Percentiles rank a stretch among this genome's conserved stretches.
These are phyloP conservation scores for Microcos paniculata DNA, from an alignment of 345 rosid genomes.

Conservation along the genomic window DNA sequence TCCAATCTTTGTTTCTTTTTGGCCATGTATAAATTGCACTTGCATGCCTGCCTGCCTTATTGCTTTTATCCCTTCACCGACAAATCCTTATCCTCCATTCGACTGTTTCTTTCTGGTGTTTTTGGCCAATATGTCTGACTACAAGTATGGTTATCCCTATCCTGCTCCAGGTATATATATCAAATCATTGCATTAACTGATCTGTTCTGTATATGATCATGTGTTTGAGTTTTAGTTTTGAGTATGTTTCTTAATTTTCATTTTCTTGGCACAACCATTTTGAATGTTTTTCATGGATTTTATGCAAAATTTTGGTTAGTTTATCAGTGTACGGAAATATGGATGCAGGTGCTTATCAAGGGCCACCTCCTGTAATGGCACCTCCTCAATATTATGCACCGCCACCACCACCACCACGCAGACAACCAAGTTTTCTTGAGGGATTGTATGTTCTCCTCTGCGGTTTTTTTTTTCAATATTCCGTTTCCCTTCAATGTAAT, in stretches of 20 bases:
- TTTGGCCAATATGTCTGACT: slow-evolving; percentile 29
- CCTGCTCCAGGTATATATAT: slow-evolving; percentile 44
- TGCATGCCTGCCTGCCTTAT: background rate
- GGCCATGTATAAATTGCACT: background rate
- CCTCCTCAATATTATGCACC: slow-evolving; percentile 52
- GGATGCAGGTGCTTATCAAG: slow-evolving; percentile 27
- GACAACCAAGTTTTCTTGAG: slow-evolving; percentile 45
- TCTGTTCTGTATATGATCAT: background rate
- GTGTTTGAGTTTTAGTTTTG: background rate
- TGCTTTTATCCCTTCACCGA: background rate
- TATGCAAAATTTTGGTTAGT: background rate
- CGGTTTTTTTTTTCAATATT: background rate
- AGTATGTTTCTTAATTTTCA: background rate
- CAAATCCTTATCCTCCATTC: background rate
- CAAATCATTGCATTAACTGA: background rate
- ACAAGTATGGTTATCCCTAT: slow-evolving; percentile 57
- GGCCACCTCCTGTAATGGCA: slow-evolving; percentile 55
- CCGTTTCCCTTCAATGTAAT: background rate
- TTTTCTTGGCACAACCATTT: background rate
- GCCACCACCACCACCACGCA: slow-evolving; percentile 38
- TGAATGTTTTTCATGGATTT: background rate
- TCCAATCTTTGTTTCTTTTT: background rate
- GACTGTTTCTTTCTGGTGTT: background rate
- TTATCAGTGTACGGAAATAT: background rate
- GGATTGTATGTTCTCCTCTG: slow-evolving; percentile 41